Percentiles rank a stretch among this genome's conserved stretches.
These are phyloP conservation scores for Vitis hybrid DNA, from an alignment of 177 flowering plant species.

Conservation along the genomic window DNA sequence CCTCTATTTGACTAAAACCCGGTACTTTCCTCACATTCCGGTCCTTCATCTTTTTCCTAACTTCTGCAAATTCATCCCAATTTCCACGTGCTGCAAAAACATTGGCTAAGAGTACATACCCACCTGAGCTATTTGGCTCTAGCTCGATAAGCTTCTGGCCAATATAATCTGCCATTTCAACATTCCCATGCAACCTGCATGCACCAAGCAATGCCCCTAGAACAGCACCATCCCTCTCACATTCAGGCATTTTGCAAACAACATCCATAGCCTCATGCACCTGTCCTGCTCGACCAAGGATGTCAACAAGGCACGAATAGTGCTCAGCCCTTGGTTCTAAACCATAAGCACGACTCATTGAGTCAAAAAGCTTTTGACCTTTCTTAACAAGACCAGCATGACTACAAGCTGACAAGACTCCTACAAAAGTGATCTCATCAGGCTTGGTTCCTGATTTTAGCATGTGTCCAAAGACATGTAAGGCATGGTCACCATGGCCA, in stretches of 20 bases:
- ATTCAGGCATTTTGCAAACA: constrained; percentile 35
- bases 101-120: constrained; percentile 45
- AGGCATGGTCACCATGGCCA: constrained; percentile 40
- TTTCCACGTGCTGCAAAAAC: constrained; percentile 43
- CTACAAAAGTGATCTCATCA: constrained; percentile 50
- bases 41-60: constrained; percentile 61
- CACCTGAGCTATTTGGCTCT: constrained; percentile 46
- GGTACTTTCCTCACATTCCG: constrained; percentile 50
- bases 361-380: constrained; percentile 43
- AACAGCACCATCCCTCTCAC: constrained; percentile 41
- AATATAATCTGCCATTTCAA: constrained; percentile 27
- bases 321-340: constrained; percentile 54
- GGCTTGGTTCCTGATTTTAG: constrained; percentile 39
- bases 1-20: constrained; percentile 56
- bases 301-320: constrained; percentile 57
- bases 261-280: constrained; percentile 44
- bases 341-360: constrained; percentile 42
- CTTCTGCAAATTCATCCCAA: constrained; percentile 50
- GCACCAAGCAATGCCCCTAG: constrained; percentile 61
- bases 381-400: constrained; percentile 54
- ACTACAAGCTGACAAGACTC: constrained; percentile 54
- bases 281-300: constrained; percentile 52
- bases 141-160: constrained; percentile 41
- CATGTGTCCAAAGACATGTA: constrained; percentile 46
- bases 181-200: constrained; percentile 41